Conservation (phyloP, 108 stramenopile species). For the Stephanodiscus triporus region DNA sequence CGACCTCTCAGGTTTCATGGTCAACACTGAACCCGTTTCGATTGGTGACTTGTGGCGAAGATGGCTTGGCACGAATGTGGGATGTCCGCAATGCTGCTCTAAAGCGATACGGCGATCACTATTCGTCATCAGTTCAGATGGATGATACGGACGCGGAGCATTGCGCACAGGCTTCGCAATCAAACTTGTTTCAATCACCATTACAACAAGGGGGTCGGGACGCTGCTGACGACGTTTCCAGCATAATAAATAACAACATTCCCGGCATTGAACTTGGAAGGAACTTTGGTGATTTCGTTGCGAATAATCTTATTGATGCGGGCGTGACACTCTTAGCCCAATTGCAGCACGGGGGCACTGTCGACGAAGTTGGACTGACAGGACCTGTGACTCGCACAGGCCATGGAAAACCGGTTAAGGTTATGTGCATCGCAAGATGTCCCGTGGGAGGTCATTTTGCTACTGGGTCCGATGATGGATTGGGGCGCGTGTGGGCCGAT, state of each 20-base stretch:
- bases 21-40: slow-evolving; percentile 76
- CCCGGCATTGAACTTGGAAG: slow-evolving; percentile 14
- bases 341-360: slow-evolving; percentile 69
- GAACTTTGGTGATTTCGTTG: slow-evolving; percentile 65
- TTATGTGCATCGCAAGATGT: slow-evolving; percentile 87
- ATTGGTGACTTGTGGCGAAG: slow-evolving; percentile 79
- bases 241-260: not conserved
- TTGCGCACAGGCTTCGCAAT: not conserved
- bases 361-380: slow-evolving; percentile 28
- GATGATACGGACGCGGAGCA: not conserved
- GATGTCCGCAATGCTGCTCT: slow-evolving; percentile 82
- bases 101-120: slow-evolving; percentile 67
- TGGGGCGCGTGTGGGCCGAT: slow-evolving; percentile 85
- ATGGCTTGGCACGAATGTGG: slow-evolving; percentile 81
- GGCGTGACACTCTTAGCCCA: slow-evolving; percentile 71
- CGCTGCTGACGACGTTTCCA: slow-evolving; percentile 5
- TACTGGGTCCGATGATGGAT: slow-evolving; percentile 91
- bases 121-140: slow-evolving; percentile 28
- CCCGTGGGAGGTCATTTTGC: slow-evolving; percentile 86
- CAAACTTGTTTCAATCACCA: not conserved
- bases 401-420: slow-evolving; percentile 62
- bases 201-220: not conserved
- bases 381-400: slow-evolving; percentile 70
- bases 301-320: slow-evolving; percentile 74
- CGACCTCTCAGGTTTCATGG: slow-evolving; percentile 63